These are phyloP conservation scores for Tephrocybe sp. DNA, from an alignment of 768 basidiomycete species.

Conservation along the genomic window DNA sequence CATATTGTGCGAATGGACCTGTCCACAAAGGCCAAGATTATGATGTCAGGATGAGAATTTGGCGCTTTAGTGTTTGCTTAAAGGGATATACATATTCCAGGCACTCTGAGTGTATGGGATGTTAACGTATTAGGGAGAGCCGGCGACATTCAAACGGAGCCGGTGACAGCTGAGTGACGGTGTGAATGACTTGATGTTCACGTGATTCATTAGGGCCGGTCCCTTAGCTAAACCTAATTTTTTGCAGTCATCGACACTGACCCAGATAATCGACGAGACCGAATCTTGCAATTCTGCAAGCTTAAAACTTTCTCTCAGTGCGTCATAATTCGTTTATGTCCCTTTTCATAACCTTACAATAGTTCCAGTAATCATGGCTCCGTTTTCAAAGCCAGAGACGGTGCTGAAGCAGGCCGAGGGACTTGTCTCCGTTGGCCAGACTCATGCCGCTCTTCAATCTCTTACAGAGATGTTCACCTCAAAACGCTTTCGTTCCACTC, in stretches of 20 bases:
- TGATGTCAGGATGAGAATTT: too few relatives aligned
- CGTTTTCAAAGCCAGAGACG: constrained; percentile 88
- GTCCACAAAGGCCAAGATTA: too few relatives aligned
- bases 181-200: not conserved
- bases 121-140: too few relatives aligned
- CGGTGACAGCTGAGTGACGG: not conserved
- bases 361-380: constrained; percentile 60
- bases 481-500: constrained; percentile 92
- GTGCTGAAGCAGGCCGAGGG: constrained; percentile 93
- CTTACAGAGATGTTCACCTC: constrained; percentile 91
- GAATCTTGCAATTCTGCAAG: constrained; percentile 9
- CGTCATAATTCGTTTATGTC: not conserved
- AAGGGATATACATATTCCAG: too few relatives aligned
- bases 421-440: constrained; percentile 89
- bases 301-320: constrained; percentile 4
- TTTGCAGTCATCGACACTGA: constrained; percentile 10
- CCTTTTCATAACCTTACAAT: not conserved
- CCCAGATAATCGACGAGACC: constrained; percentile 7
- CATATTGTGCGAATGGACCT: too few relatives aligned
- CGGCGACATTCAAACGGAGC: not conserved
- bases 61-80: too few relatives aligned
- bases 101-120: too few relatives aligned
- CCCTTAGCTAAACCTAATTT: constrained; percentile 19
- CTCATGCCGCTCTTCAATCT: constrained; percentile 85
- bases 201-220: constrained; percentile 16